Percentiles rank a stretch among this genome's conserved stretches.
Evolutionary conservation across 1,284 basidiomycete genomes (phyloP).

Genomic region (Ganoderma sinense): DNA sequence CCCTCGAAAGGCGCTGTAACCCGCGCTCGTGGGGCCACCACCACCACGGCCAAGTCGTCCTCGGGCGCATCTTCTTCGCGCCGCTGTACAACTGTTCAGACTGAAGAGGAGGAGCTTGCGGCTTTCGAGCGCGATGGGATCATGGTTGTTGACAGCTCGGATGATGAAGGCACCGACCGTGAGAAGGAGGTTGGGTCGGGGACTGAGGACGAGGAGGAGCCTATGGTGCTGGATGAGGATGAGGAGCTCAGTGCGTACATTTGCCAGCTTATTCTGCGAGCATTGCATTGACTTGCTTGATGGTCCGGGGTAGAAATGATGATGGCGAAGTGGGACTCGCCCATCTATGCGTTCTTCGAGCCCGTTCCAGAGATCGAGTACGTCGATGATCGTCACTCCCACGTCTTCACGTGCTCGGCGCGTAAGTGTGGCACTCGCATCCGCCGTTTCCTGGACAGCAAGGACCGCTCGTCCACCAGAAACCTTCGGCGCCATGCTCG

Average conservation of each 20-base stretch:
- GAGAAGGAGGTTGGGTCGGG: no score
- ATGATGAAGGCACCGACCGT: no score
- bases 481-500: not conserved
- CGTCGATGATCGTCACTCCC: not conserved
- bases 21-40: no score
- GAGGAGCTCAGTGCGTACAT: not conserved
- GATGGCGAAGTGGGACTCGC: not conserved
- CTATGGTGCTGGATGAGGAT: not conserved
- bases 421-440: not conserved
- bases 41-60: no score
- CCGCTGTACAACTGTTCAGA: not conserved
- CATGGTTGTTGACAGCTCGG: slow-evolving; percentile 55
- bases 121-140: slow-evolving; percentile 88
- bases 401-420: not conserved
- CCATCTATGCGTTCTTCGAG: not conserved
- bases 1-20: no score
- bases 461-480: not conserved
- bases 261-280: not conserved
- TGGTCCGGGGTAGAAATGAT: not conserved
- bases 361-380: not conserved
- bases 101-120: slow-evolving; percentile 71
- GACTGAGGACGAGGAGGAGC: slow-evolving; percentile 93
- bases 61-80: no score
- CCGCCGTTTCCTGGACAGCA: slow-evolving; percentile 1
- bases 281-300: not conserved